These are phyloP conservation scores for Aphanoascus verrucosus DNA, from an alignment of 2,329 filamentous ascomycete species.

Conservation along the genomic window DNA sequence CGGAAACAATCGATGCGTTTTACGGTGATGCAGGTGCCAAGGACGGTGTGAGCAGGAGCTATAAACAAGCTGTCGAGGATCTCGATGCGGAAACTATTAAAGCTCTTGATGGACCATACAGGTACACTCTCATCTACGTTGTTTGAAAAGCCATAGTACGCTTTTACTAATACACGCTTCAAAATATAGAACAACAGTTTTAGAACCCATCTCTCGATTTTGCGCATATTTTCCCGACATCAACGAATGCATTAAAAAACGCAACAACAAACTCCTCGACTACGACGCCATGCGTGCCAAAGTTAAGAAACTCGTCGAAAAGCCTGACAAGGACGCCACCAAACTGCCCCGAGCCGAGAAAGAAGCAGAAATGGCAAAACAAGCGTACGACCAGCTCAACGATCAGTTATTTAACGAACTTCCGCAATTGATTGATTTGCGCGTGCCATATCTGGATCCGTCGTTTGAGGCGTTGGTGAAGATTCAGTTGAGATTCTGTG, in stretches of 20 bases:
- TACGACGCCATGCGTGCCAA: conserved; percentile 93
- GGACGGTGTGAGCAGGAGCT: conserved; percentile 90
- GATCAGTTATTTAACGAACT: conserved; percentile 89
- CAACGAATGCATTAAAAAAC: conserved; percentile 99
- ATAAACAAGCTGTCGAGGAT: conserved; percentile 97
- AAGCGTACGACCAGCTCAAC: conserved; percentile 91
- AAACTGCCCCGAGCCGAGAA: conserved; percentile 94
- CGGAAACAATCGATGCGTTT: conserved; percentile 97
- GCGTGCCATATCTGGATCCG: conserved; percentile 93
- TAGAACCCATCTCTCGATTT: conserved; percentile 91
- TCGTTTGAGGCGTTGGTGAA: conserved; percentile 97
- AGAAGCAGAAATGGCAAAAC: conserved; percentile 88
- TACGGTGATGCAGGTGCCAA: conserved; percentile 92
- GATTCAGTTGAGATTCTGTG: conserved; percentile 94
- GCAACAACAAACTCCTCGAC: conserved; percentile 94
- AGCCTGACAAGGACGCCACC: conserved; percentile 95
- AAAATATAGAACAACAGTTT: conserved; percentile 61
- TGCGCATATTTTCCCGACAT: conserved; percentile 98
- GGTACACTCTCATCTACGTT: conserved; percentile 39
- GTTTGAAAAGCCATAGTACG: background rate
- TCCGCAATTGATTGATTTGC: conserved; percentile 89
- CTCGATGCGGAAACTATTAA: conserved; percentile 98
- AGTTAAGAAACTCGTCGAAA: conserved; percentile 93
- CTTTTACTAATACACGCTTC: background rate
- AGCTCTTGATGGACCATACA: conserved; percentile 89